Percentiles rank a stretch among this genome's conserved stretches.
phyloP scores from a whole-genome alignment of 371 early-diverging fungal genomes.

The Apophysomyces variabilis region DNA sequence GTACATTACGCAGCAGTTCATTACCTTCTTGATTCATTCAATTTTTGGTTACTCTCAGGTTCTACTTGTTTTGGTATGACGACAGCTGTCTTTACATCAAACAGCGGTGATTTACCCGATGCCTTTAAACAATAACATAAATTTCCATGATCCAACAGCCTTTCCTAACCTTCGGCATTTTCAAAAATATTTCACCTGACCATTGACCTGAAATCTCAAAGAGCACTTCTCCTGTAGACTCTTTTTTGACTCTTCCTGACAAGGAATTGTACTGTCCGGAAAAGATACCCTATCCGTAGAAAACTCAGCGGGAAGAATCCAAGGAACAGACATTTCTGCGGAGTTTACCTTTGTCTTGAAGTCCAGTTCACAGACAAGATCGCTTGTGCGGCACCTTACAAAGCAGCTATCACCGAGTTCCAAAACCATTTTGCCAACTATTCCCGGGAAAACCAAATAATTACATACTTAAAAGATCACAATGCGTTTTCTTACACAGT shows the following conservation, averaged over 20 bases:
- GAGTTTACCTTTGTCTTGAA: conserved; percentile 86
- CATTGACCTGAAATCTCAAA: conserved; percentile 88
- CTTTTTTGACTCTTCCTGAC: conserved; percentile 78
- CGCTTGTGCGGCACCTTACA: conserved; percentile 75
- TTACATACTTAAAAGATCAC: background rate
- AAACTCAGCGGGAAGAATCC: background rate
- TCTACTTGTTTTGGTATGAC: conserved; percentile 75
- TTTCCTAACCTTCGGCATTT: conserved; percentile 31
- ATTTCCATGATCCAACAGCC: background rate
- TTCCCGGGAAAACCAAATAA: background rate
- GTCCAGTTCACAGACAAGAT: conserved; percentile 81
- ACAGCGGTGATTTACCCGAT: conserved; percentile 54
- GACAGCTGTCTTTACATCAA: conserved; percentile 69
- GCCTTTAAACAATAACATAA: conserved; percentile 2
- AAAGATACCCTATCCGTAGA: conserved; percentile 64
- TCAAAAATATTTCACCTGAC: conserved; percentile 75
- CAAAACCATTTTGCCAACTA: conserved; percentile 87
- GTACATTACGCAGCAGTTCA: background rate
- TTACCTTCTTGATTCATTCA: conserved; percentile 82
- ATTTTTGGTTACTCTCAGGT: conserved; percentile 76
- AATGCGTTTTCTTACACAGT: conserved; percentile 24
- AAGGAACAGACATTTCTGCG: no score
- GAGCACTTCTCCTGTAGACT: conserved; percentile 75
- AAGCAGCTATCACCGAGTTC: conserved; percentile 86
- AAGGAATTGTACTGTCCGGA: conserved; percentile 82